Percentiles rank a stretch among this genome's conserved stretches.
Conservation (phyloP, 2,329 filamentous ascomycete species). For the Lecanosticta acicola region DNA sequence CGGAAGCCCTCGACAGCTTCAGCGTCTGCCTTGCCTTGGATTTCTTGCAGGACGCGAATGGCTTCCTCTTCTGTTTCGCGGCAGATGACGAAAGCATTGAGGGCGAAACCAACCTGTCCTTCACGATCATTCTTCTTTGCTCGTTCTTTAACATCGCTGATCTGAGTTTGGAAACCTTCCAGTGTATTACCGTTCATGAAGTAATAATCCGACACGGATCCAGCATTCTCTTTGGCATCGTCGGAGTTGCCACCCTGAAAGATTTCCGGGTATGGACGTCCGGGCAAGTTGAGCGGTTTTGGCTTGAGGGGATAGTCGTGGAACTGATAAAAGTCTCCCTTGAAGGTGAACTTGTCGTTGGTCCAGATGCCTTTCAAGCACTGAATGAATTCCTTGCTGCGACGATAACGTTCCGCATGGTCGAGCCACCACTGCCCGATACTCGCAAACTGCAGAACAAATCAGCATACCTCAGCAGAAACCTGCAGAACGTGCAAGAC, state of each 20-base stretch:
- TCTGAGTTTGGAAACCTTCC: constrained; percentile 48
- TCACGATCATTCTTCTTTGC: constrained; percentile 43
- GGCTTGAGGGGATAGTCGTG: constrained; percentile 47
- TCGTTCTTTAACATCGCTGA: constrained; percentile 45
- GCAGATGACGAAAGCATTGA: constrained; percentile 49
- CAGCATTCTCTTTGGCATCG: constrained; percentile 48
- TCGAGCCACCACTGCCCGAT: constrained; percentile 53
- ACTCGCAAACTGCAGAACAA: constrained; percentile 37
- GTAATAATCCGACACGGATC: constrained; percentile 47
- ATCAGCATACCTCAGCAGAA: no score
- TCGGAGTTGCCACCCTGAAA: constrained; percentile 51
- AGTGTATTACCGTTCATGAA: constrained; percentile 55
- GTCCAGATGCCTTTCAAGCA: constrained; percentile 51
- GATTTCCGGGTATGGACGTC: constrained; percentile 47
- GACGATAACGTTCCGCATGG: constrained; percentile 48
- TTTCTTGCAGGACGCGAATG: constrained; percentile 45
- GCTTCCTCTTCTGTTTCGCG: constrained; percentile 49
- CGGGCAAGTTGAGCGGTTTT: constrained; percentile 43
- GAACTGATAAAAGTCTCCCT: constrained; percentile 51
- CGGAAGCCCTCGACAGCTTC: constrained; percentile 48
- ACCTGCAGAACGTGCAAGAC: no score
- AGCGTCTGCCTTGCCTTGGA: constrained; percentile 49
- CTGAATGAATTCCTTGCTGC: constrained; percentile 48
- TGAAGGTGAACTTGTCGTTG: constrained; percentile 45
- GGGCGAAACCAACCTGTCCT: constrained; percentile 44